Evolutionary conservation across 306 rosid species (phyloP).

Genomic region (Vigna nakashimae): DNA sequence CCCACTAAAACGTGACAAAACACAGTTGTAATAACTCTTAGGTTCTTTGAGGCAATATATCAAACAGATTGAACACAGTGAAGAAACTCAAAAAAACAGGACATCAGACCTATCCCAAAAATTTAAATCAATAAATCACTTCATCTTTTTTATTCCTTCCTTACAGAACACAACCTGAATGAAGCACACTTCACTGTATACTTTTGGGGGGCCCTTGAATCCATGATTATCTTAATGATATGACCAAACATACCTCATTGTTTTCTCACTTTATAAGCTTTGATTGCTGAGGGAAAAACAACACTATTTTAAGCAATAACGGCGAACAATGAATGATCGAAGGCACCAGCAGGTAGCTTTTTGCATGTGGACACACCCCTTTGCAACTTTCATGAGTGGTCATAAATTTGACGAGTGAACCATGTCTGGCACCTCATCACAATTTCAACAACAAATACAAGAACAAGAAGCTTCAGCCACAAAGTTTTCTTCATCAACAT

Average conservation of each 20-base stretch:
- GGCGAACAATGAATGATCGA: constrained; percentile 42
- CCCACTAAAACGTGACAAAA: too few species aligned
- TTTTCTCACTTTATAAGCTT: constrained; percentile 45
- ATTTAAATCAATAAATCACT: too few species aligned
- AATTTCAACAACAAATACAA: too few species aligned
- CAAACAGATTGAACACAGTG: too few species aligned
- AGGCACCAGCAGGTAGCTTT: constrained; percentile 52
- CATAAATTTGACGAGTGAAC: constrained; percentile 53
- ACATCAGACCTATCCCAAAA: too few species aligned
- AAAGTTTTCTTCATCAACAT: constrained; percentile 11
- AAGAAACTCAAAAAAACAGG: too few species aligned
- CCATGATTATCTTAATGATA: constrained; percentile 51
- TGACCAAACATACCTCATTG: constrained; percentile 45
- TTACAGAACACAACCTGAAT: constrained; percentile 41
- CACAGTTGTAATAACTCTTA: too few species aligned
- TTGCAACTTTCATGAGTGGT: constrained; percentile 59
- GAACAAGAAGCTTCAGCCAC: constrained; percentile 37
- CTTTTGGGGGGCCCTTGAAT: constrained; percentile 44
- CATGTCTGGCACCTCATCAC: constrained; percentile 28
- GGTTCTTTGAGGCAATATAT: too few species aligned
- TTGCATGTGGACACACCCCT: constrained; percentile 42
- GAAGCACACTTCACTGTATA: constrained; percentile 40
- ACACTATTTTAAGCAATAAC: constrained; percentile 47
- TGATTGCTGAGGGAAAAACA: not conserved
- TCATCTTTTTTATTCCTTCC: constrained; percentile 34